Conservation (phyloP, 106 monocot species). For the Allium cepa region DNA sequence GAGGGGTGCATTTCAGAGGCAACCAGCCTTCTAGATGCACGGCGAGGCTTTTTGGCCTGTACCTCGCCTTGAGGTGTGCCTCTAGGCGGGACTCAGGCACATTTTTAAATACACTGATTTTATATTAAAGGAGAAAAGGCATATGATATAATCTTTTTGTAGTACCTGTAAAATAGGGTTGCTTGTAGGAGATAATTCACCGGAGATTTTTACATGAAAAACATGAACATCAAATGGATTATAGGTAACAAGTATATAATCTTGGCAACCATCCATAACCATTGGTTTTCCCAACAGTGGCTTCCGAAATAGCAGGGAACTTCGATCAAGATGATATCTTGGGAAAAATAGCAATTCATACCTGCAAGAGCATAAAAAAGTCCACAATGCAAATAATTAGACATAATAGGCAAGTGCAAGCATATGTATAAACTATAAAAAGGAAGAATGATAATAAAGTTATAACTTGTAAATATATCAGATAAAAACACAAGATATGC, state of each 20-base stretch:
- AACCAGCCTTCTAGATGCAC: too few relatives aligned
- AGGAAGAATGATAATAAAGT: background rate
- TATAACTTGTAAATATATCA: background rate
- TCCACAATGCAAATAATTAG: background rate
- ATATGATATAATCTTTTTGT: background rate
- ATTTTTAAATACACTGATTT: too few relatives aligned
- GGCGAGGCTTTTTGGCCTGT: too few relatives aligned
- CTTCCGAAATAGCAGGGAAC: conserved; percentile 87
- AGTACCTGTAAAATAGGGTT: conserved; percentile 79
- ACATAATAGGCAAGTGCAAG: background rate
- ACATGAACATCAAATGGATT: conserved; percentile 96
- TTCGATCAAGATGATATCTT: conserved; percentile 98
- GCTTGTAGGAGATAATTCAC: conserved; percentile 72
- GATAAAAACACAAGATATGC: background rate
- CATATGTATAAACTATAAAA: conserved; percentile 3
- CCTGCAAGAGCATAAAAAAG: conserved; percentile 32
- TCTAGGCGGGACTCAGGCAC: too few relatives aligned
- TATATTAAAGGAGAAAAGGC: too few relatives aligned
- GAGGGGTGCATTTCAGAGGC: too few relatives aligned
- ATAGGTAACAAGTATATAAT: conserved; percentile 91
- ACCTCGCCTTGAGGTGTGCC: too few relatives aligned
- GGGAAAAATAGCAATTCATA: conserved; percentile 97
- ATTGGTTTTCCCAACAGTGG: conserved; percentile 74
- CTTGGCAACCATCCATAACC: conserved; percentile 93
- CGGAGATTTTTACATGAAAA: conserved; percentile 76